Evolutionary conservation across 2,329 filamentous ascomycete genomes (phyloP).

Genomic region (Xylaria hypoxylon): DNA sequence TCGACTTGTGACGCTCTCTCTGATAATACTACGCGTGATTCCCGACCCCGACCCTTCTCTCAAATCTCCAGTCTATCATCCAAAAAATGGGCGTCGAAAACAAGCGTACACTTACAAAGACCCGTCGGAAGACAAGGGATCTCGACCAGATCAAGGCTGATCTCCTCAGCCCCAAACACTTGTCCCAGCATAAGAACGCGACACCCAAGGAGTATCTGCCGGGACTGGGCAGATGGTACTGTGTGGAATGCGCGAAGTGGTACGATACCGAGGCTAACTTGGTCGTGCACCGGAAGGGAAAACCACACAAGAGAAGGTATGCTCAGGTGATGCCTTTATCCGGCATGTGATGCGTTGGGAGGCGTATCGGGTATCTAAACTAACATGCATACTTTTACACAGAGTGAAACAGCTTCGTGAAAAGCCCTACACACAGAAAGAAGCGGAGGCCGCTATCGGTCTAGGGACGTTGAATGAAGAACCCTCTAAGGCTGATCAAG

Average conservation of each 20-base stretch:
- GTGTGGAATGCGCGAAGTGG: constrained; percentile 94
- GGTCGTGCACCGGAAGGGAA: constrained; percentile 81
- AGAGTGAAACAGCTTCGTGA: constrained; percentile 86
- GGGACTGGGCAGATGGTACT: constrained; percentile 87
- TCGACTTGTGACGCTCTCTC: constrained; percentile 4
- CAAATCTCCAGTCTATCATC: neutral
- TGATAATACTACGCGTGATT: constrained; percentile 1
- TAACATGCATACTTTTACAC: constrained; percentile 53
- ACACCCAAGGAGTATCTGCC: constrained; percentile 90
- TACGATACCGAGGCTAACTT: constrained; percentile 88
- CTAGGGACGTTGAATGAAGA: constrained; percentile 75
- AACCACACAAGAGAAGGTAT: constrained; percentile 92
- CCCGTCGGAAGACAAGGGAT: constrained; percentile 80
- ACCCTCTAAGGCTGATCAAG: constrained; percentile 43
- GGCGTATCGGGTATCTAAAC: constrained; percentile 31
- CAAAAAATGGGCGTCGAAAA: constrained; percentile 74
- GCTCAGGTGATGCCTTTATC: constrained; percentile 15
- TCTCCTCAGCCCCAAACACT: constrained; percentile 80
- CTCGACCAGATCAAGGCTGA: constrained; percentile 93
- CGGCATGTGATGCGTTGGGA: neutral
- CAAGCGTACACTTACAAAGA: constrained; percentile 78
- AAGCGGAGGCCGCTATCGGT: constrained; percentile 84
- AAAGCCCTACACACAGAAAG: constrained; percentile 86
- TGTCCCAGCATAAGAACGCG: constrained; percentile 79
- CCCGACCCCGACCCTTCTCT: neutral